phyloP scores from a whole-genome alignment of 2,329 filamentous ascomycete species.

The Phialophora chinensis region DNA sequence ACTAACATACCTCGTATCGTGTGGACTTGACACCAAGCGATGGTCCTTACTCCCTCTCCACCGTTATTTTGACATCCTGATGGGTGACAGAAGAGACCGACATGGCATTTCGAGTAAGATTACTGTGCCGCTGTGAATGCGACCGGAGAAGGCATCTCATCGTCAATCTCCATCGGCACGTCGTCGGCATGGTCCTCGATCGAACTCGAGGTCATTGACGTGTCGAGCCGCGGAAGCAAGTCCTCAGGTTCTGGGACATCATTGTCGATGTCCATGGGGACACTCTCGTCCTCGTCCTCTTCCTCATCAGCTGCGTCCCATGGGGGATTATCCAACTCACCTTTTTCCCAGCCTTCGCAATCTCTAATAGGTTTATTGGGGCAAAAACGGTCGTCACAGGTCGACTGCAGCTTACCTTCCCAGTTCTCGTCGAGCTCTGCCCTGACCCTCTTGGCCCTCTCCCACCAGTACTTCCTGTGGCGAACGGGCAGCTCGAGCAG shows the following conservation, averaged over 20 bases:
- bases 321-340: constrained; percentile 21
- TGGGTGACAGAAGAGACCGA: not conserved
- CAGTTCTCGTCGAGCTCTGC: not conserved
- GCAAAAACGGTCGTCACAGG: constrained; percentile 1
- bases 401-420: not conserved
- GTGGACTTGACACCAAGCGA: not conserved
- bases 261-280: constrained; percentile 6
- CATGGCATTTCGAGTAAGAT: not conserved
- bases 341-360: constrained; percentile 25
- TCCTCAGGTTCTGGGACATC: constrained; percentile 5
- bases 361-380: constrained; percentile 1
- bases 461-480: constrained; percentile 26
- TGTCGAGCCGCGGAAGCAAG: not conserved
- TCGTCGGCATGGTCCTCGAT: not conserved
- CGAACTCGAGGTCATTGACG: not conserved
- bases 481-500: constrained; percentile 22
- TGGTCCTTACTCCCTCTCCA: not conserved
- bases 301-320: constrained; percentile 12
- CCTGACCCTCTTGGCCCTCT: constrained; percentile 11
- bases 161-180: constrained; percentile 3
- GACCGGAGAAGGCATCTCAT: not conserved
- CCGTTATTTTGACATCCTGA: not conserved
- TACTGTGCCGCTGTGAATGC: not conserved
- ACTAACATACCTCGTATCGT: not conserved
- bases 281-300: constrained; percentile 4